A percentile compares a stretch with the other conserved stretches of the same genome.
Evolutionary conservation across 2,329 filamentous ascomycete species (phyloP).

Genomic region (Cercospora sp.): DNA sequence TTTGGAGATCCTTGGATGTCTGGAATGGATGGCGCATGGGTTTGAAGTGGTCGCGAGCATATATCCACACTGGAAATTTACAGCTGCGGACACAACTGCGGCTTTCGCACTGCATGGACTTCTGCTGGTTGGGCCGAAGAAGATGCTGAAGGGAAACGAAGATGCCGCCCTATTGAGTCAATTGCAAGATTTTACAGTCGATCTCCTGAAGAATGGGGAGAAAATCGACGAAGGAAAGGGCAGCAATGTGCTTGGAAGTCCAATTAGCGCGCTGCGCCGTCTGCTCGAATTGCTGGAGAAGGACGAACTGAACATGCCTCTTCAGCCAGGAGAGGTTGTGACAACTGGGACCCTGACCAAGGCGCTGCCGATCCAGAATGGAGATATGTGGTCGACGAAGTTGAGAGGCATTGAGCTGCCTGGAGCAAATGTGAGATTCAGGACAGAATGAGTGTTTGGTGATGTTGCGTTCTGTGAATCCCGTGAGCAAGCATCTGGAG

Average conservation of each 20-base stretch:
- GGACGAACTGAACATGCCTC: constrained; percentile 26
- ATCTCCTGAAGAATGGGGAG: constrained; percentile 21
- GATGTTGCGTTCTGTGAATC: not conserved
- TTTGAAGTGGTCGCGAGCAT: constrained; percentile 27
- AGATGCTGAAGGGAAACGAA: constrained; percentile 6
- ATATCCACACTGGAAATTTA: constrained; percentile 30
- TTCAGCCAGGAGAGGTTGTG: constrained; percentile 24
- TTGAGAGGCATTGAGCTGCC: constrained; percentile 26
- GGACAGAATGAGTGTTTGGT: constrained; percentile 14
- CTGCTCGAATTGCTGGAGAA: constrained; percentile 25
- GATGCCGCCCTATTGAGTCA: constrained; percentile 21
- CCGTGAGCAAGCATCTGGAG: not conserved
- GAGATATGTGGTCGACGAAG: constrained; percentile 27
- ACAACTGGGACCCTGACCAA: constrained; percentile 29
- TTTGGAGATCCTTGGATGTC: constrained; percentile 23
- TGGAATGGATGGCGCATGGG: constrained; percentile 28
- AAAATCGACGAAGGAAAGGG: constrained; percentile 22
- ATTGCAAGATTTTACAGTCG: constrained; percentile 25
- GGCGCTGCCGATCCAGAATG: constrained; percentile 24
- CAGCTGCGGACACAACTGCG: constrained; percentile 27
- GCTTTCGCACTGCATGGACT: constrained; percentile 29
- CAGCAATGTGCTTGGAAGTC: constrained; percentile 27
- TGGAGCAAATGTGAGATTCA: constrained; percentile 25
- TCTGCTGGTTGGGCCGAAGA: constrained; percentile 24
- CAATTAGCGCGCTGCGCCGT: constrained; percentile 24